phyloP scores from a whole-genome alignment of 306 rosid species.

The Dalbergia cochinchinensis region DNA sequence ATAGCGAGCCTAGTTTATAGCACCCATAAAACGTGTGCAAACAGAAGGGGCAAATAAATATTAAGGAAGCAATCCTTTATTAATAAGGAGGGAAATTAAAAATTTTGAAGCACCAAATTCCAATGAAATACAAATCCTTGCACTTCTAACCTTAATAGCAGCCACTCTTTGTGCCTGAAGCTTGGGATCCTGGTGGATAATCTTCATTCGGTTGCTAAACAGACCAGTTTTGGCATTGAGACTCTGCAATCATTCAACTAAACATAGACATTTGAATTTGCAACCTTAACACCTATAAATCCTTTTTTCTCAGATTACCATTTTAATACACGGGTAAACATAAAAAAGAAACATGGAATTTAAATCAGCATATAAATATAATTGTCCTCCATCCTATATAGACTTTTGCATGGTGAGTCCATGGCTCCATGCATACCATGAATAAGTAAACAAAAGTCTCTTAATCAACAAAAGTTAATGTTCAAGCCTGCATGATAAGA shows the following conservation, averaged over 20 bases:
- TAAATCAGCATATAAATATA: conserved; percentile 10
- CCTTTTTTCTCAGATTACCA: neutral
- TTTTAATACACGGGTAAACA: conserved; percentile 11
- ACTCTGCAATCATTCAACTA: conserved; percentile 96
- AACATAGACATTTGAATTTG: conserved; percentile 68
- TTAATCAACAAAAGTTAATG: neutral
- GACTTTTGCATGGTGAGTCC: neutral
- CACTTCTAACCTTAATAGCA: conserved; percentile 85
- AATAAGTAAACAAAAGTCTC: neutral
- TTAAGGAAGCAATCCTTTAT: neutral
- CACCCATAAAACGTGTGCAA: neutral
- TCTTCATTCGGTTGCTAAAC: conserved; percentile 97
- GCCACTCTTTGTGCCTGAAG: conserved; percentile 94
- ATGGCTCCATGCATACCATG: conserved; percentile 7
- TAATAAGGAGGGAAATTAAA: neutral
- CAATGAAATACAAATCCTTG: conserved; percentile 25
- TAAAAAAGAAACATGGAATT: conserved; percentile 25
- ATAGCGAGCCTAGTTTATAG: neutral
- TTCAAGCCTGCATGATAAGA: conserved; percentile 20
- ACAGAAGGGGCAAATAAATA: conserved; percentile 7
- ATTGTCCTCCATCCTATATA: conserved; percentile 10
- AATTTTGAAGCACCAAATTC: neutral
- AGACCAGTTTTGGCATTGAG: conserved; percentile 97
- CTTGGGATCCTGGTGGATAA: conserved; percentile 84
- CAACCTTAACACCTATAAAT: conserved; percentile 41